These are phyloP conservation scores for Pelargonium cotyledonis DNA, from an alignment of 441 rosid genomes.

Conservation along the genomic window DNA sequence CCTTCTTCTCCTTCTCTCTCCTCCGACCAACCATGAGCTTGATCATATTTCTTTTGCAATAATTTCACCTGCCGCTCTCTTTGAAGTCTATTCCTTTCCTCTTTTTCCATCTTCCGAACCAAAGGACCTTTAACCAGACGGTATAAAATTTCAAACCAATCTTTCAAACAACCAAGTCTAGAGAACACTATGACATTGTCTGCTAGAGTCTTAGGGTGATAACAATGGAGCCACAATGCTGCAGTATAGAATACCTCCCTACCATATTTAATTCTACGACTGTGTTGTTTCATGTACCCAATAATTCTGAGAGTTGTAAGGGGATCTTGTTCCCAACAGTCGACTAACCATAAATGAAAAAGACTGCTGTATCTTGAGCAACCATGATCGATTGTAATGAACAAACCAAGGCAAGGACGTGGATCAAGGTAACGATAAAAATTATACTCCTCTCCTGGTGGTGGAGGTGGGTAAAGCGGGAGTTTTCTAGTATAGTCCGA, in stretches of 20 bases:
- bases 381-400: too few relatives aligned
- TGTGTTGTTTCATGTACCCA: neutral
- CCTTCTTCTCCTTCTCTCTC: neutral
- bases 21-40: too few relatives aligned
- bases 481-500: too few relatives aligned
- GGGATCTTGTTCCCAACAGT: neutral
- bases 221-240: neutral
- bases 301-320: neutral
- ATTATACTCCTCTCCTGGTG: too few relatives aligned
- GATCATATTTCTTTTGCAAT: neutral
- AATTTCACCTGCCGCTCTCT: neutral
- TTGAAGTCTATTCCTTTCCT: neutral
- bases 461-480: too few relatives aligned
- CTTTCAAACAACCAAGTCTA: neutral
- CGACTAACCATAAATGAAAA: too few relatives aligned
- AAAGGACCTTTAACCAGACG: neutral
- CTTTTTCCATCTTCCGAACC: neutral
- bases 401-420: too few relatives aligned
- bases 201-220: neutral
- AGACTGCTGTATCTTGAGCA: too few relatives aligned
- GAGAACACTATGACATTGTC: neutral
- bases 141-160: neutral
- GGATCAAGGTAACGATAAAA: too few relatives aligned
- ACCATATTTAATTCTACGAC: neutral
- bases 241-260: neutral